Percentiles rank a stretch among this genome's conserved stretches.
These are phyloP conservation scores for Pisolithus tinctorius DNA, from an alignment of 768 basidiomycete genomes.

Conservation along the genomic window DNA sequence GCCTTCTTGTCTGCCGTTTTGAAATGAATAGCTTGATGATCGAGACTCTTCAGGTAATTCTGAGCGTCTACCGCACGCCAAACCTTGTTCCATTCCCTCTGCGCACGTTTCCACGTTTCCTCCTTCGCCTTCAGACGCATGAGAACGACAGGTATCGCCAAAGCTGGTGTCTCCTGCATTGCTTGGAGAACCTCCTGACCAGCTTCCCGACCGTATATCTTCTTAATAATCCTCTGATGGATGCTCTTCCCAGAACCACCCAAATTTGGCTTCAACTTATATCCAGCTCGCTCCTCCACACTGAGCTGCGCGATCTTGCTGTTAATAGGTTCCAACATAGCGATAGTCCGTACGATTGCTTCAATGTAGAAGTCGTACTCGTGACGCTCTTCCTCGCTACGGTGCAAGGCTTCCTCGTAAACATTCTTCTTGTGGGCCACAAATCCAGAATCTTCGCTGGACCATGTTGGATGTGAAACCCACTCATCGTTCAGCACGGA, in stretches of 20 bases:
- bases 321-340: constrained; percentile 84
- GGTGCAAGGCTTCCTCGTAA: constrained; percentile 94
- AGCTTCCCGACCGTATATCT: constrained; percentile 87
- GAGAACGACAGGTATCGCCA: constrained; percentile 87
- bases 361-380: constrained; percentile 99
- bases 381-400: constrained; percentile 95
- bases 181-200: constrained; percentile 78
- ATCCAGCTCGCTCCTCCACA: constrained; percentile 69
- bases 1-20: constrained; percentile 87
- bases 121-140: constrained; percentile 91
- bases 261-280: constrained; percentile 86
- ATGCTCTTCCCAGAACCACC: constrained; percentile 81
- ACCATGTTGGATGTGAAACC: constrained; percentile 96
- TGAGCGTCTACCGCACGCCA: constrained; percentile 96
- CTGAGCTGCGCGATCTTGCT: constrained; percentile 77
- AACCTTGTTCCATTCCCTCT: constrained; percentile 97
- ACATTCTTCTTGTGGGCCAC: constrained; percentile 88
- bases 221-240: constrained; percentile 91
- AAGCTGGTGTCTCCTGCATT: constrained; percentile 87
- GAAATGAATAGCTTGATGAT: constrained; percentile 89
- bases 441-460: constrained; percentile 90
- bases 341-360: constrained; percentile 86
- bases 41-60: constrained; percentile 90
- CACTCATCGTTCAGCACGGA: constrained; percentile 97
- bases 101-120: constrained; percentile 96